Evolutionary conservation across 805 yeast species (phyloP).

Genomic region (Huiozyma sinensis): DNA sequence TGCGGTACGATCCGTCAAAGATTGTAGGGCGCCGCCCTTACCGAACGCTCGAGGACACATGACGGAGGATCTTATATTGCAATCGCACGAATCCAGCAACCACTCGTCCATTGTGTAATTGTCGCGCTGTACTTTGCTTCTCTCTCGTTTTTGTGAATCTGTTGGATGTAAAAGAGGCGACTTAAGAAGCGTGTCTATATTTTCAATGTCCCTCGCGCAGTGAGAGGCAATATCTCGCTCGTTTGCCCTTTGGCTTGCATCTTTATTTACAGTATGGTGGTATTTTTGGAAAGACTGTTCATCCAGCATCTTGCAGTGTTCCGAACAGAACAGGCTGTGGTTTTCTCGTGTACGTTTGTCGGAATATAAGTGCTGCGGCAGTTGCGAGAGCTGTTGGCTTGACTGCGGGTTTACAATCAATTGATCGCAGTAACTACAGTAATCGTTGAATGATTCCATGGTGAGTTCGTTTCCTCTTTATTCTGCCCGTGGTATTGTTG

Average conservation of each 20-base stretch:
- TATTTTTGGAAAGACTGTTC: not conserved
- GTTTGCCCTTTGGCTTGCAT: not conserved
- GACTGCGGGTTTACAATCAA: not conserved
- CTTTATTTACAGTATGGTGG: not conserved
- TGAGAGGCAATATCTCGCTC: not conserved
- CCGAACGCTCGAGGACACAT: not conserved
- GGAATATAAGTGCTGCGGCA: not conserved
- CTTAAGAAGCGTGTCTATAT: not conserved
- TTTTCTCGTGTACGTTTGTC: conserved; percentile 1
- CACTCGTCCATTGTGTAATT: not conserved
- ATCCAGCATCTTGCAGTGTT: not conserved
- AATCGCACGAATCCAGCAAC: not conserved
- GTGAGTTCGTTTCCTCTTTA: too few relatives aligned
- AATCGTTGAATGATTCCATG: conserved; percentile 2
- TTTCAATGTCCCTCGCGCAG: not conserved
- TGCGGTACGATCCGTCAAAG: conserved; percentile 15
- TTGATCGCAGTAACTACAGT: conserved; percentile 4
- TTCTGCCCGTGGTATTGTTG: too few relatives aligned
- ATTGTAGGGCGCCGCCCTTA: not conserved
- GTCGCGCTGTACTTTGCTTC: not conserved
- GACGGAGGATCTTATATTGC: too few relatives aligned
- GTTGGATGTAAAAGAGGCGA: not conserved
- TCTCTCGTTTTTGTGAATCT: not conserved
- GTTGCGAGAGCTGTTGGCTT: not conserved
- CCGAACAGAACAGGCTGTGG: not conserved